Evolutionary conservation across 768 basidiomycete species (phyloP).

Genomic region (Suillus variegatus): DNA sequence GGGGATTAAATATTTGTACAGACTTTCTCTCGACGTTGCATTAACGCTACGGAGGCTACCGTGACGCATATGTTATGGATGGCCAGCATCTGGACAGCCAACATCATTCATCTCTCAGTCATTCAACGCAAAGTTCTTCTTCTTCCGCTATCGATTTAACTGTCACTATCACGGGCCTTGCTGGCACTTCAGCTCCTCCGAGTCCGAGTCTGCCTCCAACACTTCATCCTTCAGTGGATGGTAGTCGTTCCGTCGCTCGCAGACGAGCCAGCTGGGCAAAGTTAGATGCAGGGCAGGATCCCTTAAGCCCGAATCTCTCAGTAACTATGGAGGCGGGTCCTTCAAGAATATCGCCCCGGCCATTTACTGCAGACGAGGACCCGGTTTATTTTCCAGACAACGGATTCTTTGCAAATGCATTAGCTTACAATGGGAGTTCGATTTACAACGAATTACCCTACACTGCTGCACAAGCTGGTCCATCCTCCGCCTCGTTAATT

Average conservation of each 20-base stretch:
- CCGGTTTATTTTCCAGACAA: constrained; percentile 50
- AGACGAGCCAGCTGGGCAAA: constrained; percentile 62
- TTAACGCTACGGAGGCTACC: not conserved
- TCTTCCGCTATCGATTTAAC: constrained; percentile 60
- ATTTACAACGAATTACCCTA: constrained; percentile 14
- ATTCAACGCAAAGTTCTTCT: constrained; percentile 39
- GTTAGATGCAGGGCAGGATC: constrained; percentile 48
- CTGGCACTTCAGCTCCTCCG: constrained; percentile 38
- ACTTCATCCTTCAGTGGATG: constrained; percentile 32
- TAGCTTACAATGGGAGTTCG: not conserved
- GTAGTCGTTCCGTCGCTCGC: constrained; percentile 40
- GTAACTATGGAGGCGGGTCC: constrained; percentile 22
- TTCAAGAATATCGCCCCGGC: constrained; percentile 21
- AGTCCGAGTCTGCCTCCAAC: constrained; percentile 45
- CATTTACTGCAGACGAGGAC: constrained; percentile 39
- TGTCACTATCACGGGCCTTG: constrained; percentile 45
- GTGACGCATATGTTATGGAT: not conserved
- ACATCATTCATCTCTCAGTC: constrained; percentile 6
- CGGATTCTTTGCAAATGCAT: constrained; percentile 34
- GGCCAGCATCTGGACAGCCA: constrained; percentile 11
- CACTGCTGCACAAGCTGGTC: constrained; percentile 42
- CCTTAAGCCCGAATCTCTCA: constrained; percentile 41
- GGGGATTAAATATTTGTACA: too few relatives aligned
- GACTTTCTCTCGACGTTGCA: not conserved
- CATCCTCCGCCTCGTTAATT: constrained; percentile 56